Evolutionary conservation across 257 asterid species (phyloP).

Genomic region (Nicotiana otophora): DNA sequence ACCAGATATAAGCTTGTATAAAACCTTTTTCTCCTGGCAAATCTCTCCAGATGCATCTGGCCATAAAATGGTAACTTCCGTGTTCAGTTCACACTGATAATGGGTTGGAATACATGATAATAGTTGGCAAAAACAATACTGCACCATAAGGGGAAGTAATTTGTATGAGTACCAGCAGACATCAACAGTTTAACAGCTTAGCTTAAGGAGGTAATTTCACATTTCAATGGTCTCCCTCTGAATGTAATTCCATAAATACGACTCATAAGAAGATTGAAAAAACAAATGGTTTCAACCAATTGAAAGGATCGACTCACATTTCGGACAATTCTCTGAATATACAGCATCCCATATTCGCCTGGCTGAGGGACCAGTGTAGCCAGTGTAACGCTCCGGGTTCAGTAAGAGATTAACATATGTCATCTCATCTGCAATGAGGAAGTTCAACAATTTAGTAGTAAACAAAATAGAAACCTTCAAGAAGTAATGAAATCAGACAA

Average conservation of each 20-base stretch:
- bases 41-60: constrained; percentile 78
- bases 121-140: background rate
- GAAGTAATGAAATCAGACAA: background rate
- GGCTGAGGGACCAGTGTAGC: constrained; percentile 90
- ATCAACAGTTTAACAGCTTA: background rate
- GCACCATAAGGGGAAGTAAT: background rate
- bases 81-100: background rate
- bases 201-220: background rate
- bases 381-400: constrained; percentile 93
- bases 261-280: background rate
- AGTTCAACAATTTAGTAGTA: background rate
- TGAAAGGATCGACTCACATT: constrained; percentile 48
- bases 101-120: background rate
- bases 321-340: constrained; percentile 87
- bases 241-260: background rate
- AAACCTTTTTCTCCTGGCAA: constrained; percentile 77
- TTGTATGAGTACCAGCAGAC: background rate
- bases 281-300: constrained; percentile 2
- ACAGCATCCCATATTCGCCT: constrained; percentile 93
- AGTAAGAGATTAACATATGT: constrained; percentile 83
- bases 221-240: background rate
- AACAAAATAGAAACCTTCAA: background rate
- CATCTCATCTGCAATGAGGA: constrained; percentile 68
- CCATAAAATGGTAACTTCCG: constrained; percentile 16
- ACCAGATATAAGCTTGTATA: constrained; percentile 87